A percentile compares a stretch with the other conserved stretches of the same genome.
Evolutionary conservation across 805 yeast species (phyloP).

Genomic region (Yamadazyma kitorensis): DNA sequence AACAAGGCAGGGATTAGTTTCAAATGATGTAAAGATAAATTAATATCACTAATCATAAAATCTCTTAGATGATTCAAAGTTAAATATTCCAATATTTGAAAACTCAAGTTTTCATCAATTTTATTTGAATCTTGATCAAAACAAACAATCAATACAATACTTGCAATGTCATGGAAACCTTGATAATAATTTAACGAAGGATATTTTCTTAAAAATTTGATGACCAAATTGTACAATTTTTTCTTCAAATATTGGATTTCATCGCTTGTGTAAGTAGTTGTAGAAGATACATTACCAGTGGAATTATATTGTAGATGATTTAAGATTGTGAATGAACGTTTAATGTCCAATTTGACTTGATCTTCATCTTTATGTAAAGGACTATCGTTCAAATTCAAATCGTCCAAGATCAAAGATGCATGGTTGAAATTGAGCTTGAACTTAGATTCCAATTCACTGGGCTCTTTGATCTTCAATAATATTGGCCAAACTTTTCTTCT

Average conservation of each 20-base stretch:
- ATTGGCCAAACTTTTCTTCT: constrained; percentile 53
- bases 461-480: constrained; percentile 30
- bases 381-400: constrained; percentile 25
- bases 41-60: constrained; percentile 73
- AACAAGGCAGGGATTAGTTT: constrained; percentile 63
- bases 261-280: constrained; percentile 30
- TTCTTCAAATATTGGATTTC: constrained; percentile 35
- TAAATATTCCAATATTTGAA: constrained; percentile 49
- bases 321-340: constrained; percentile 57
- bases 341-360: constrained; percentile 78
- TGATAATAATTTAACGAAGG: constrained; percentile 78
- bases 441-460: neutral
- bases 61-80: constrained; percentile 71
- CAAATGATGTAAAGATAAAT: constrained; percentile 64
- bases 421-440: constrained; percentile 1
- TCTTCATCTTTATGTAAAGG: constrained; percentile 66
- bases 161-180: constrained; percentile 87
- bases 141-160: constrained; percentile 59
- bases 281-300: constrained; percentile 19
- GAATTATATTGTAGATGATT: constrained; percentile 23
- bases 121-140: constrained; percentile 15
- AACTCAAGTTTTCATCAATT: constrained; percentile 30
- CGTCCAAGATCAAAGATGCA: constrained; percentile 15
- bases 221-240: constrained; percentile 43
- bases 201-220: constrained; percentile 54